phyloP scores from a whole-genome alignment of 1,139 yeast species.

The Blastobotrys petasosporus region DNA sequence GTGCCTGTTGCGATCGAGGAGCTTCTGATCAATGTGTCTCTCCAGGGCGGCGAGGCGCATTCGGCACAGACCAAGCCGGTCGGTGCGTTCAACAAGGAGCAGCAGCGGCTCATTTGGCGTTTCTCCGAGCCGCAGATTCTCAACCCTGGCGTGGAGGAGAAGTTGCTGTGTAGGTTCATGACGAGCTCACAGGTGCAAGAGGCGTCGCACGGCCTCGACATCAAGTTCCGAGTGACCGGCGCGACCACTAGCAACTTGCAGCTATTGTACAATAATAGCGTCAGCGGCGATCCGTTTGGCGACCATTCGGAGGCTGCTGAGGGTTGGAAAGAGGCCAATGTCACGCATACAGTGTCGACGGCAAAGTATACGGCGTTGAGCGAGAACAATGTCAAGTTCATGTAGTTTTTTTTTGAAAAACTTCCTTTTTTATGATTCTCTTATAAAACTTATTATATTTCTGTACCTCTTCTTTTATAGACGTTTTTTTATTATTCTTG shows the following conservation, averaged over 20 bases:
- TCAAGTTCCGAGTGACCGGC: constrained; percentile 21
- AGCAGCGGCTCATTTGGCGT: constrained; percentile 82
- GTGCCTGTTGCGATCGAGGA: constrained; percentile 44
- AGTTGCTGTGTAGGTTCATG: constrained; percentile 35
- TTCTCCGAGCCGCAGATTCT: constrained; percentile 47
- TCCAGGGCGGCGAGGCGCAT: constrained; percentile 37
- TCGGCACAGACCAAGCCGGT: constrained; percentile 86
- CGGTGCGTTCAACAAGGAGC: constrained; percentile 81
- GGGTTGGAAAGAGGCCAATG: constrained; percentile 9
- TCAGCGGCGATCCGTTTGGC: constrained; percentile 16
- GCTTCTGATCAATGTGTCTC: constrained; percentile 57
- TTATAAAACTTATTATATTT: no score
- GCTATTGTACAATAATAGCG: background rate
- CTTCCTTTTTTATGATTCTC: no score
- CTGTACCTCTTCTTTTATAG: no score
- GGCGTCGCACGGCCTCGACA: constrained; percentile 29
- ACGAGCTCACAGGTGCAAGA: constrained; percentile 31
- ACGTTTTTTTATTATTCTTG: no score
- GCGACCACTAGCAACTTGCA: background rate
- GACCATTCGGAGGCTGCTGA: constrained; percentile 12
- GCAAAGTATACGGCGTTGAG: constrained; percentile 23
- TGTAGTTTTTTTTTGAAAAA: constrained; percentile 5
- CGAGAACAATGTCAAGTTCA: constrained; percentile 23
- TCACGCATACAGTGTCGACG: constrained; percentile 11
- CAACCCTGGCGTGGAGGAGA: constrained; percentile 60